These are phyloP conservation scores for Metschnikowia amazonensis DNA, from an alignment of 805 yeast genomes.

Conservation along the genomic window DNA sequence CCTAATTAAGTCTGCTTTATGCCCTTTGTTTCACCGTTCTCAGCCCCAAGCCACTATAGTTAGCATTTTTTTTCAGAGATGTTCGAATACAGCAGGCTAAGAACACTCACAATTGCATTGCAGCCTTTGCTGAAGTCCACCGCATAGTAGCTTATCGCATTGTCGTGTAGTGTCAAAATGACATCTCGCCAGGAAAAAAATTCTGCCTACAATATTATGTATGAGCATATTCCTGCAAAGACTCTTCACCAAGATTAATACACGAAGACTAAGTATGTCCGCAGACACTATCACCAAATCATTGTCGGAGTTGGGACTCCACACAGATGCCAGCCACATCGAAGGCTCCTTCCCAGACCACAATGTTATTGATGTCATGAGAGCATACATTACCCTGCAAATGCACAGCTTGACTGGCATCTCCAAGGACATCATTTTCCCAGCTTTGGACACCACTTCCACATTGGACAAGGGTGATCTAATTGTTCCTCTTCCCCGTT, in stretches of 20 bases:
- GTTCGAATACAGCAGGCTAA: neutral
- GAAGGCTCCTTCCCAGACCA: slow-evolving; percentile 69
- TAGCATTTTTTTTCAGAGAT: too few relatives aligned
- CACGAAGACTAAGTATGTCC: slow-evolving; percentile 15
- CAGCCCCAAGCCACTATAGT: too few relatives aligned
- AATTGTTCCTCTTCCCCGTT: slow-evolving; percentile 86
- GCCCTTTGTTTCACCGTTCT: too few relatives aligned
- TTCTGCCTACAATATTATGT: neutral
- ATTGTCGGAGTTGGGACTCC: slow-evolving; percentile 35
- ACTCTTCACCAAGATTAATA: slow-evolving; percentile 5
- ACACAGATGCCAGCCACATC: slow-evolving; percentile 39
- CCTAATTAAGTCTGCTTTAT: too few relatives aligned
- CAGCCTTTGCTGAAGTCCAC: neutral
- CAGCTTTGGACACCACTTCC: slow-evolving; percentile 84
- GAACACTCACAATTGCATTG: neutral
- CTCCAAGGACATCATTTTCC: slow-evolving; percentile 62
- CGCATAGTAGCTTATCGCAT: slow-evolving; percentile 1
- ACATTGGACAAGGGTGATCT: slow-evolving; percentile 90
- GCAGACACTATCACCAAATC: slow-evolving; percentile 32
- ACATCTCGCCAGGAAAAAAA: slow-evolving; percentile 2
- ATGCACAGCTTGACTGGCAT: slow-evolving; percentile 71
- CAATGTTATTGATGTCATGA: slow-evolving; percentile 82
- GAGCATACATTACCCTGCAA: slow-evolving; percentile 84
- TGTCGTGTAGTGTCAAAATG: slow-evolving; percentile 5
- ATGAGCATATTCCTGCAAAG: slow-evolving; percentile 11